A percentile compares a stretch with the other conserved stretches of the same genome.
These are phyloP conservation scores for Helianthus annuus DNA, from an alignment of 129 eudicot genomes.

Conservation along the genomic window DNA sequence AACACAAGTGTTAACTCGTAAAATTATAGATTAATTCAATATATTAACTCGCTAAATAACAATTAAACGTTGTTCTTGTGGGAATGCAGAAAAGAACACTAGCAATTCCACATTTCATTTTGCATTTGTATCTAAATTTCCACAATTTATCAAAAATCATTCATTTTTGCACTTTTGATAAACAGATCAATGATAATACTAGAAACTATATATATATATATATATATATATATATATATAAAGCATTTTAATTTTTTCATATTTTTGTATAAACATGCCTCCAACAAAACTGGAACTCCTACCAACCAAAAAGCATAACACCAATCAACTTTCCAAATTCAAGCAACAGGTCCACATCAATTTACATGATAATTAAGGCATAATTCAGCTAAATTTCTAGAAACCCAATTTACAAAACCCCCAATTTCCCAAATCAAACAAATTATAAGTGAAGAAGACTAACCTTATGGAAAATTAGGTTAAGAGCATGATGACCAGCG, in stretches of 20 bases:
- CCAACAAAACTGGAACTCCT: not conserved
- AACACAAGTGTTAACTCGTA: slow-evolving; percentile 4
- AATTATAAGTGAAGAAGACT: slow-evolving; percentile 1
- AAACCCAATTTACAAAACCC: slow-evolving; percentile 9
- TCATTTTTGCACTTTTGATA: not conserved
- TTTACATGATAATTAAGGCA: slow-evolving; percentile 17
- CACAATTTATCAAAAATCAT: not conserved
- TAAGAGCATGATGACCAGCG: slow-evolving; percentile 58
- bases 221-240: too few relatives aligned
- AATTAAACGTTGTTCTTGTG: not conserved
- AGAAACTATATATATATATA: too few relatives aligned
- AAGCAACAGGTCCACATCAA: slow-evolving; percentile 19
- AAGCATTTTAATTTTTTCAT: too few relatives aligned
- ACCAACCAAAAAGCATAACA: slow-evolving; percentile 7
- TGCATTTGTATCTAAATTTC: not conserved
- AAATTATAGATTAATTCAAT: not conserved
- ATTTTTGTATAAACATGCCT: not conserved
- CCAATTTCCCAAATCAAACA: slow-evolving; percentile 8
- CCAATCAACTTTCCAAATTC: not conserved
- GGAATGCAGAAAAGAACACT: not conserved
- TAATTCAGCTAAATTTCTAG: not conserved
- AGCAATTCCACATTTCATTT: not conserved
- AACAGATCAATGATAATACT: too few relatives aligned
- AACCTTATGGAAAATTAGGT: slow-evolving; percentile 77
- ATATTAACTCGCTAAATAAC: not conserved